These are phyloP conservation scores for Colletotrichum theobromicola DNA, from an alignment of 2,329 filamentous ascomycete genomes.

Conservation along the genomic window DNA sequence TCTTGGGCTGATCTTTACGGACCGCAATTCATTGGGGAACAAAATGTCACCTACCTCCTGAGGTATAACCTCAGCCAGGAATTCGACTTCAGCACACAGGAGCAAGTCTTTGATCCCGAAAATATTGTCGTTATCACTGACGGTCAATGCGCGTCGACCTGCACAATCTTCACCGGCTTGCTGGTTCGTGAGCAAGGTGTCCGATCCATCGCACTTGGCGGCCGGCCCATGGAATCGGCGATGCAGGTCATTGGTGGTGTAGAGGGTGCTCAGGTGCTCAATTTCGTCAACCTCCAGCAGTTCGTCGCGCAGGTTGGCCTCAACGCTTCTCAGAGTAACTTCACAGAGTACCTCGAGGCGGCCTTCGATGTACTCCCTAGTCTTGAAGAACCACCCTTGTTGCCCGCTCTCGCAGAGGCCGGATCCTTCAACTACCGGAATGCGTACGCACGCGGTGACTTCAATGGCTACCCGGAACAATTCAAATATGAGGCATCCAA, in stretches of 20 bases:
- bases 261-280: slow-evolving; percentile 52
- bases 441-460: slow-evolving; percentile 27
- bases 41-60: slow-evolving; percentile 4
- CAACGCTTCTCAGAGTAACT: slow-evolving; percentile 2
- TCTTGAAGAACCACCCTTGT: not conserved
- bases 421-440: slow-evolving; percentile 48
- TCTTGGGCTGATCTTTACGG: not conserved
- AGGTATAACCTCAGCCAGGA: not conserved
- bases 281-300: slow-evolving; percentile 26
- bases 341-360: not conserved
- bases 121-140: slow-evolving; percentile 53
- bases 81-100: not conserved
- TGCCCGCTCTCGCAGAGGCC: slow-evolving; percentile 38
- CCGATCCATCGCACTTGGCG: slow-evolving; percentile 62
- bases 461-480: slow-evolving; percentile 51
- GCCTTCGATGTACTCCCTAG: not conserved
- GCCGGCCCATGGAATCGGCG: slow-evolving; percentile 51
- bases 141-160: slow-evolving; percentile 65
- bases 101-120: slow-evolving; percentile 37
- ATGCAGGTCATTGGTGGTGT: slow-evolving; percentile 65
- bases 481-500: slow-evolving; percentile 62
- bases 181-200: slow-evolving; percentile 58
- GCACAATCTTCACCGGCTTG: slow-evolving; percentile 61
- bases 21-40: not conserved
- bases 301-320: not conserved